Base-by-base conservation (phyloP, 2,329 filamentous ascomycete genomes). In the Neopestalotiopsis sp. region DNA sequence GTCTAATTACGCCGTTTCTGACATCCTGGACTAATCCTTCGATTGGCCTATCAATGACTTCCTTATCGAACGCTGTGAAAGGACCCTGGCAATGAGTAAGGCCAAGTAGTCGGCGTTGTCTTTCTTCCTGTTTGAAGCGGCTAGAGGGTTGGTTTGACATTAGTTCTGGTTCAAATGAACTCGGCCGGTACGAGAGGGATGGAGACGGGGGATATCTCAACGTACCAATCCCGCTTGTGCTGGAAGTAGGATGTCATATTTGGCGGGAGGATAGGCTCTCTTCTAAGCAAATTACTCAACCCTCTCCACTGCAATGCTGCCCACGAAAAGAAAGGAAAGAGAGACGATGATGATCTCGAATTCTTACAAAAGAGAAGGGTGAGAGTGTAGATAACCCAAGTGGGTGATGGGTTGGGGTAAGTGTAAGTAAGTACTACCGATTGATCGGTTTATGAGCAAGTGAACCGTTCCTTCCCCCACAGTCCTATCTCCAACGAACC, bases 1-100 rank as follows among this genome's bases (percentile, higher is more conserved):
- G 91, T 13, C 87, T 85, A 63, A 90, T 84, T 66, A 84, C 81
- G 59, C 90, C 87, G n/a, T 88, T 86, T 40, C 95, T 93, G 3
- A 97, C 92, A 82, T 92, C 89, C 70, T 90, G 82, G 5, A 97
- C 94, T 3, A 97, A 88, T 68, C 92, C 85, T 72, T 92, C 89
- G 70, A 98, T 96, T 14, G 94, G 89, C 70, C 88, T 90, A 69
- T 90, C 84, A 68, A 97, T 84, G 67, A 94, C 91, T 3, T 86
- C 83, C 62, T 88, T 86, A 74, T 98, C 94, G 52, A 84, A 73
- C 0, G 84, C 74, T 3, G 90, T 90, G 71, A 97, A 87, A 1
- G 90, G 85, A 20, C 83, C 86, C 68, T 88, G 90, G 80, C 96
- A 97, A 17, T 83, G 78, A 1, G 86, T 80, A 6, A 98, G 88